These are phyloP conservation scores for Pyricularia pennisetigena DNA, from an alignment of 2,329 filamentous ascomycete genomes.

Conservation along the genomic window DNA sequence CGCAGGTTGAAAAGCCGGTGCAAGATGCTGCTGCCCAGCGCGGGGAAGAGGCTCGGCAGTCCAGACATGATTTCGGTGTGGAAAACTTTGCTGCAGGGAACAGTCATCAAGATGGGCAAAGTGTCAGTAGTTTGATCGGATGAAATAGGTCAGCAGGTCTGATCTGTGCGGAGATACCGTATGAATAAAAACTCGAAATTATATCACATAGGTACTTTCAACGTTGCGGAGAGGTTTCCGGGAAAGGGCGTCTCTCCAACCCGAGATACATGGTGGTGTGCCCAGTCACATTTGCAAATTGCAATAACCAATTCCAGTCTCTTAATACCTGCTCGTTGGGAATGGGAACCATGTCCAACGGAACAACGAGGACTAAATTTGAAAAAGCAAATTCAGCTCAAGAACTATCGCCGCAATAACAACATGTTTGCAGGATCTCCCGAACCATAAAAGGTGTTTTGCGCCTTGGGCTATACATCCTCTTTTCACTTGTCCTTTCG, in stretches of 20 bases:
- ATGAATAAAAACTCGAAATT: not conserved
- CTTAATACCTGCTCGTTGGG: too few relatives aligned
- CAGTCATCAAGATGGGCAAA: not conserved
- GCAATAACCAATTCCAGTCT: too few relatives aligned
- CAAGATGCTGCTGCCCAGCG: not conserved
- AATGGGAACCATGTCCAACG: too few relatives aligned
- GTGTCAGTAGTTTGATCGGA: not conserved
- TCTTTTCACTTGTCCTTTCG: too few relatives aligned
- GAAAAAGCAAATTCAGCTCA: not conserved
- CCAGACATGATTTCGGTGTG: not conserved
- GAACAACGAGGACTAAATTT: too few relatives aligned
- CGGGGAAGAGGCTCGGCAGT: not conserved
- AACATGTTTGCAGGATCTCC: not conserved
- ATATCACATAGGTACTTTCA: not conserved
- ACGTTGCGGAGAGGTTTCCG: not conserved
- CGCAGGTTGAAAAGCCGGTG: not conserved
- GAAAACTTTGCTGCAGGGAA: not conserved
- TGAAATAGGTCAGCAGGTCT: not conserved
- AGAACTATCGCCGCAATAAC: not conserved
- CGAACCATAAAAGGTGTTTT: not conserved
- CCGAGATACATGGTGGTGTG: not conserved
- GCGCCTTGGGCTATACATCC: too few relatives aligned
- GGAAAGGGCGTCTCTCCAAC: not conserved
- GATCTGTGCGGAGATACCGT: not conserved
- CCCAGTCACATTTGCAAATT: not conserved